Evolutionary conservation across 2,329 filamentous ascomycete species (phyloP).

Genomic region (Fusarium musae): DNA sequence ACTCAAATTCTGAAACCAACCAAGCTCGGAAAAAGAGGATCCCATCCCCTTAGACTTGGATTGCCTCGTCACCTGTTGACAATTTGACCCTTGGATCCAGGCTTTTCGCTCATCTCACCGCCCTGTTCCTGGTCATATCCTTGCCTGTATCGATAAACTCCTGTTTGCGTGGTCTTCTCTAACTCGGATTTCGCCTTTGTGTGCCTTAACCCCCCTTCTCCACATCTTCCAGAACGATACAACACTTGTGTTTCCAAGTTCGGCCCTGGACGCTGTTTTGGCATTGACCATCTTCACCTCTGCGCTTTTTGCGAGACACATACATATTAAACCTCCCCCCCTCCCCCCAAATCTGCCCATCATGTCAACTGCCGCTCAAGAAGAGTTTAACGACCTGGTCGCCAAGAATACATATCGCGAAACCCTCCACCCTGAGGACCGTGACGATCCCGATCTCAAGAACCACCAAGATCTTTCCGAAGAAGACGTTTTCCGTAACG

Average conservation of each 20-base stretch:
- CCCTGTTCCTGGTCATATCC: slow-evolving; percentile 39
- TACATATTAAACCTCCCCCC: slow-evolving; percentile 42
- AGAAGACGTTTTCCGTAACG: slow-evolving; percentile 64
- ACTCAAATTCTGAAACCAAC: slow-evolving; percentile 41
- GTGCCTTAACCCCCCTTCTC: slow-evolving; percentile 41
- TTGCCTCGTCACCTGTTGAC: slow-evolving; percentile 30
- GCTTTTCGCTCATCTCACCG: slow-evolving; percentile 39
- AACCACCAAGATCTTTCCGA: slow-evolving; percentile 66
- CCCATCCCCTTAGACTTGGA: slow-evolving; percentile 24
- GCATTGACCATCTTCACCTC: slow-evolving; percentile 36
- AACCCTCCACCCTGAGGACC: slow-evolving; percentile 68
- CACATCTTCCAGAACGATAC: slow-evolving; percentile 51
- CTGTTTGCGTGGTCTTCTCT: slow-evolving; percentile 18
- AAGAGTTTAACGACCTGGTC: slow-evolving; percentile 74
- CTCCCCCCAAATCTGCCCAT: slow-evolving; percentile 44
- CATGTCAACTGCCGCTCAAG: slow-evolving; percentile 71
- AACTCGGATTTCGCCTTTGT: slow-evolving; percentile 42
- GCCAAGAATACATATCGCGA: slow-evolving; percentile 62
- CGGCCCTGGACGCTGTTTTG: slow-evolving; percentile 28
- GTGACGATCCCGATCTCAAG: slow-evolving; percentile 59
- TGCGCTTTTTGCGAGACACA: slow-evolving; percentile 32
- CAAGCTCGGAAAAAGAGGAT: slow-evolving; percentile 33
- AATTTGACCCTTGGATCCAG: slow-evolving; percentile 31
- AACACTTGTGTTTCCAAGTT: slow-evolving; percentile 35
- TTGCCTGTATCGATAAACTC: slow-evolving; percentile 24